Evolutionary conservation across 306 rosid species (phyloP).

Genomic region (Canavalia ensiformis): DNA sequence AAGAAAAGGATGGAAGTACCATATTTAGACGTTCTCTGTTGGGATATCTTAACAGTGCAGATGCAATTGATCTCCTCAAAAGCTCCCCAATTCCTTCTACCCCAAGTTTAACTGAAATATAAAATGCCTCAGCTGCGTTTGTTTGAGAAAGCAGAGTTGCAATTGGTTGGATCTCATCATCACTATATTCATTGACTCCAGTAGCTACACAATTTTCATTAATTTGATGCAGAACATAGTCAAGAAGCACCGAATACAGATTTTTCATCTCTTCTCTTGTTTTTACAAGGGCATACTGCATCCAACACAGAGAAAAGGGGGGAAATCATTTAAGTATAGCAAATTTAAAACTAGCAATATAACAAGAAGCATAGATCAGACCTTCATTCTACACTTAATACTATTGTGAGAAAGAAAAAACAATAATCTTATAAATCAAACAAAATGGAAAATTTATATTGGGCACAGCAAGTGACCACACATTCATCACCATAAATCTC

Average conservation of each 20-base stretch:
- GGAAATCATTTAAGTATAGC: not conserved
- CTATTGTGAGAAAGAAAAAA: not conserved
- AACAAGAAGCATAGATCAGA: constrained; percentile 14
- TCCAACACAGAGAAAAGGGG: constrained; percentile 19
- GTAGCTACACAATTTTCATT: constrained; percentile 73
- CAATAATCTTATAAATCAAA: constrained; percentile 20
- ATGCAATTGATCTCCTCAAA: constrained; percentile 77
- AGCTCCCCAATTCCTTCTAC: constrained; percentile 89
- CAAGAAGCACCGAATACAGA: constrained; percentile 86
- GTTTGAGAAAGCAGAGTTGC: constrained; percentile 77
- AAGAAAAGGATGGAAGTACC: constrained; percentile 59
- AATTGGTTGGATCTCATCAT: constrained; percentile 89
- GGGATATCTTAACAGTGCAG: constrained; percentile 71
- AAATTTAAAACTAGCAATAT: constrained; percentile 26
- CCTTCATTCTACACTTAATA: constrained; percentile 31
- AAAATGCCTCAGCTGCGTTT: constrained; percentile 86
- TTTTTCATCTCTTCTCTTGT: constrained; percentile 86
- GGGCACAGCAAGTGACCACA: constrained; percentile 13
- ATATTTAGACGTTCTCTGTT: constrained; percentile 74
- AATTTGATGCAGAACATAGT: constrained; percentile 82
- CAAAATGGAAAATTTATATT: not conserved
- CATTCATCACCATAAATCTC: constrained; percentile 18
- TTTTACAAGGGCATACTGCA: constrained; percentile 87
- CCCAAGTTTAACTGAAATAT: constrained; percentile 87
- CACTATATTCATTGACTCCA: constrained; percentile 73